Percentiles rank a stretch among this genome's conserved stretches.
phyloP scores from a whole-genome alignment of 2,329 filamentous ascomycete genomes.

The Ampelomyces quisqualis region DNA sequence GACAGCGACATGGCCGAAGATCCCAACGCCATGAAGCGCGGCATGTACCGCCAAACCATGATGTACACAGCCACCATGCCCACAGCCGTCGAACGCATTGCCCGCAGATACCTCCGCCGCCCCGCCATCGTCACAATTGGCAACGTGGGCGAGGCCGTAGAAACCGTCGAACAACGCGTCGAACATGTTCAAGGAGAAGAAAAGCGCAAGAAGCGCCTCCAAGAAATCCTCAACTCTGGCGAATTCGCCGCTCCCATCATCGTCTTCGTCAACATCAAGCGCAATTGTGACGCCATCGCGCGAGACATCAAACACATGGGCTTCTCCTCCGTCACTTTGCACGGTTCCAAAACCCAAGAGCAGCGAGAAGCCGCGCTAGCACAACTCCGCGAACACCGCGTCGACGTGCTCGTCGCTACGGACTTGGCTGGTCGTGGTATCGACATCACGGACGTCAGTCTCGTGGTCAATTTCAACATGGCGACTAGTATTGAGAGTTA shows the following conservation, averaged over 20 bases:
- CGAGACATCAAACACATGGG: slow-evolving; percentile 94
- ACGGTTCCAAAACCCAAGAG: slow-evolving; percentile 96
- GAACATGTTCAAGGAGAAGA: slow-evolving; percentile 91
- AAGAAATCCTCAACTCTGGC: slow-evolving; percentile 78
- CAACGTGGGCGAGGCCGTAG: slow-evolving; percentile 91
- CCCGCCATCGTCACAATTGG: slow-evolving; percentile 95
- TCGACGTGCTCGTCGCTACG: slow-evolving; percentile 89
- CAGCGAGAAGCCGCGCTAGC: slow-evolving; percentile 91
- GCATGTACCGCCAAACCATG: slow-evolving; percentile 95
- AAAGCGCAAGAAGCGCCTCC: slow-evolving; percentile 92
- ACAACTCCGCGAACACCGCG: slow-evolving; percentile 76
- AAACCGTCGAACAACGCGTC: slow-evolving; percentile 95
- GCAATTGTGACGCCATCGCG: slow-evolving; percentile 94
- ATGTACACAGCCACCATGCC: slow-evolving; percentile 99
- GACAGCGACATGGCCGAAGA: slow-evolving; percentile 92
- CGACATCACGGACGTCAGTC: slow-evolving; percentile 87
- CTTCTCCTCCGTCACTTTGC: slow-evolving; percentile 83
- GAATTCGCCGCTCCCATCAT: slow-evolving; percentile 90
- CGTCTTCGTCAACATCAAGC: slow-evolving; percentile 99
- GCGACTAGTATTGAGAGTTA: slow-evolving; percentile 88
- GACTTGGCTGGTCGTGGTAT: slow-evolving; percentile 97
- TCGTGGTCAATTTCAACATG: slow-evolving; percentile 99
- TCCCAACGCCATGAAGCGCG: slow-evolving; percentile 76
- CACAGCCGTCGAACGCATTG: slow-evolving; percentile 85
- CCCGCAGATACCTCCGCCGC: slow-evolving; percentile 91